Base-by-base conservation (phyloP, 768 basidiomycete species). In the Bullera alba region DNA sequence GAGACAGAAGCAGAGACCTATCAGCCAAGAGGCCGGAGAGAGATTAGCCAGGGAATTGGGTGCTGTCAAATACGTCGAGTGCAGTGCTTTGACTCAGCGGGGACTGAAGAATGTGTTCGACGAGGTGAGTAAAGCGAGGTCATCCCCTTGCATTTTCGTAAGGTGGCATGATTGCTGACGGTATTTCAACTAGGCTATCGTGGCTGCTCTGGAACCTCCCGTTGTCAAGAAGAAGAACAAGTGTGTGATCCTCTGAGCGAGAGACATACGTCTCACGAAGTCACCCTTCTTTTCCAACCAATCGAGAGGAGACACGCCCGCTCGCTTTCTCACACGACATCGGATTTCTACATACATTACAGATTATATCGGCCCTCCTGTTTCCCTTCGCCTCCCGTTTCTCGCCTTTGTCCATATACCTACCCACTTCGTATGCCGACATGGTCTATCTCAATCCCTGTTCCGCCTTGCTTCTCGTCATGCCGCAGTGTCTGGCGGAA, bases 41-140 rank as follows among this genome's bases (percentile, higher is more conserved):
- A 77, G 87, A 68, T 84, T 99, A 66, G 92, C 95, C n/a, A 78
- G 88, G 75, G 95, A 99, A 66, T 79, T 99, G 32, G 95, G 95
- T 27, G 93, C 93, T 25, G 92, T 97, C 75, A 99, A 96, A 75
- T 99, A 95, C 71, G 92, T 96, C 44, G 95, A 99, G 76, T 99
- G 95, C 76, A 96, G 92, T 48, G 95, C 95, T 46, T 76, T 99
- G 79, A 99, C 93, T 61, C 95, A 99, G 80, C 90, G 91, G 80
- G 95, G 95, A 25, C 75, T 99, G 75, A 99, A 99, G 86, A 97
- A 97, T 74, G 95, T 99, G 56, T 99, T 99, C 72, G 95, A 99
- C 73, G 95, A 99, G 85, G 91, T 88, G 73, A 71, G 85, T 77
- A 7, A 49, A n/a, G 19, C 19, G 21, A 0, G n/a, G 8, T 35